These are phyloP conservation scores for Sporisorium reilianum DNA, from an alignment of 1,284 basidiomycete species.

Conservation along the genomic window DNA sequence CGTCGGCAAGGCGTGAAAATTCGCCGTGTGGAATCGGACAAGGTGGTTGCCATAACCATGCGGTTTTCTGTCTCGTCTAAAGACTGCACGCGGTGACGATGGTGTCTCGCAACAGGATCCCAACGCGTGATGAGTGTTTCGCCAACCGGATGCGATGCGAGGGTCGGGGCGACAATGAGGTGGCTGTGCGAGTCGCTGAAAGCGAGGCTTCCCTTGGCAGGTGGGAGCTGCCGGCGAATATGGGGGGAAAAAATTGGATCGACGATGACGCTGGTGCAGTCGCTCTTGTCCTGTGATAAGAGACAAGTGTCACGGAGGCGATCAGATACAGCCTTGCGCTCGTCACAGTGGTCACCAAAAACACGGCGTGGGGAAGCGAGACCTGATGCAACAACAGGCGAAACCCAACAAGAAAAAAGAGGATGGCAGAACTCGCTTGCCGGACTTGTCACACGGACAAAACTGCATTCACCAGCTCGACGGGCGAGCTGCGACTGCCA, in stretches of 20 bases:
- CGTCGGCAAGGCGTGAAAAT: neutral
- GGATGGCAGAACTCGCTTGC: conserved; percentile 10
- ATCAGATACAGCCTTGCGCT: neutral
- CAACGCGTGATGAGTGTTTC: neutral
- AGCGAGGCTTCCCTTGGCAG: neutral
- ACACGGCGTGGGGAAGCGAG: conserved; percentile 35
- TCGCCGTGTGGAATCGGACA: neutral
- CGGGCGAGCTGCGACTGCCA: no score
- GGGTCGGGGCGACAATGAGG: neutral
- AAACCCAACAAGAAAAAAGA: conserved; percentile 3
- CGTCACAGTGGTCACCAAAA: neutral
- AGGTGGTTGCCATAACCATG: neutral
- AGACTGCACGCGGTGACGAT: conserved; percentile 1
- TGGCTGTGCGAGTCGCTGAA: conserved; percentile 7
- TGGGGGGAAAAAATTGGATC: no score
- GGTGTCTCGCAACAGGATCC: neutral
- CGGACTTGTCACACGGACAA: conserved; percentile 1
- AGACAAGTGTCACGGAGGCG: neutral
- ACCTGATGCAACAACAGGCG: conserved; percentile 20
- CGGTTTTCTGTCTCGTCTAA: conserved; percentile 1
- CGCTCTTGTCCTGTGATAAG: neutral
- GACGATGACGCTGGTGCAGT: neutral
- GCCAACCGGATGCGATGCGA: neutral
- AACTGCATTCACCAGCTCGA: no score
- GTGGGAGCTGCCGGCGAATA: neutral